Base-by-base conservation (phyloP, 441 rosid genomes). In the Eugenia klotzschiana region DNA sequence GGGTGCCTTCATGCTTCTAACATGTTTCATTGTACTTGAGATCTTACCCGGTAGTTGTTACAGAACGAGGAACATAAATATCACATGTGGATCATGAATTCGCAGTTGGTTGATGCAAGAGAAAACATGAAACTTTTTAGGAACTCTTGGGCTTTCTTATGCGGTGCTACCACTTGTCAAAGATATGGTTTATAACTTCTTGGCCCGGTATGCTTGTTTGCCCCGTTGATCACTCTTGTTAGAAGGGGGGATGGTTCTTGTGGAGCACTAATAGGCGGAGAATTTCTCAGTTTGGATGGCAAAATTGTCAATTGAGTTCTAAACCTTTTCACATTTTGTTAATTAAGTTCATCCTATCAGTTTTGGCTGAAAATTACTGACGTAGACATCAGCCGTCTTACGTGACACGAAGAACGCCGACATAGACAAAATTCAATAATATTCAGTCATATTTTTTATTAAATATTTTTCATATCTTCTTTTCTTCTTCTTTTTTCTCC, bases 341-440 rank as follows among this genome's bases (percentile, higher is more conserved):
- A 51, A 16, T 16, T 2, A 2, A 51, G 20, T 7, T 3, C 0
- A 51, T 51, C 0, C 3, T 15, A 1, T 51, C 1, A 51, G 6
- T 51, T 51, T 51, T 51, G 22, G 8, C 1, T 1, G 0, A 2
- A 51, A 51, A 51, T 51, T 16, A 1, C 22, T 6, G 3, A 16
- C 1, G 3, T 51, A 1, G 8, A 16, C 7, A 18, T 0, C 53
- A 5, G 7, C 22, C 1, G 0, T 15, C 3, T 0, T 51, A 15
- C 7, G 1, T 51, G 52, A 1, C 52, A 51, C 20, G 6, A 2
- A 0, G 0, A 22, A 2, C 0, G 8, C 3, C 6, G 22, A 51
- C 3, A 1, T 51, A 1, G 7, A 51, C 2, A 51, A 51, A 51
- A 51, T 16, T 51, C 16, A 51, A 15, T 51, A 51, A 51, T 51